Conservation (phyloP, 2,329 filamentous ascomycete species). For the Neurospora crassa region DNA sequence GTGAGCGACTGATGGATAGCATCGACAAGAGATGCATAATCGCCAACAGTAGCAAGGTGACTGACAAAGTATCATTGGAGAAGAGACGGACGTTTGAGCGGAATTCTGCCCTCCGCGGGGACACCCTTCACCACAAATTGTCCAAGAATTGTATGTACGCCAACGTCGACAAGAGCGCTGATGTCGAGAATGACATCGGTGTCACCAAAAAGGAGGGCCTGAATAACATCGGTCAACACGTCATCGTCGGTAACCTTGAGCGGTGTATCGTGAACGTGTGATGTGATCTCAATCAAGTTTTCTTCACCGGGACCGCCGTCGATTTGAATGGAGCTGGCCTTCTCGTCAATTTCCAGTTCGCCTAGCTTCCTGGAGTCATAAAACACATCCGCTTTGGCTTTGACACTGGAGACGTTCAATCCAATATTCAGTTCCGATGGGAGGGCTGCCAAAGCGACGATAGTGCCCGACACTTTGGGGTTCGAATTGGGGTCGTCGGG, state of each 20-base stretch:
- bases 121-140: slow-evolving; percentile 72
- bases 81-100: slow-evolving; percentile 84
- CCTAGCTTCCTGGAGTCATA: slow-evolving; percentile 74
- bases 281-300: slow-evolving; percentile 62
- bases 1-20: slow-evolving; percentile 5
- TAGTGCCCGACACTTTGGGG: slow-evolving; percentile 73
- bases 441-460: slow-evolving; percentile 67
- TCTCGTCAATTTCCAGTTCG: slow-evolving; percentile 61
- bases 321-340: slow-evolving; percentile 68
- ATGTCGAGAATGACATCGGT: slow-evolving; percentile 63
- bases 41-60: slow-evolving; percentile 19
- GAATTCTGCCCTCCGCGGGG: slow-evolving; percentile 75
- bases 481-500: slow-evolving; percentile 62
- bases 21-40: background rate
- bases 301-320: slow-evolving; percentile 46
- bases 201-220: slow-evolving; percentile 66
- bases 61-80: slow-evolving; percentile 33
- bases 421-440: slow-evolving; percentile 83
- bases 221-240: slow-evolving; percentile 72
- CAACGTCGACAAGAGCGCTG: slow-evolving; percentile 71
- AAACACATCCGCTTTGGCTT: slow-evolving; percentile 69
- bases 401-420: slow-evolving; percentile 66
- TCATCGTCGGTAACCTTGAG: slow-evolving; percentile 72
- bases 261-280: slow-evolving; percentile 67
- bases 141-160: slow-evolving; percentile 73